Evolutionary conservation across 2,329 filamentous ascomycete genomes (phyloP).

Genomic region (Claviceps humidiphila): DNA sequence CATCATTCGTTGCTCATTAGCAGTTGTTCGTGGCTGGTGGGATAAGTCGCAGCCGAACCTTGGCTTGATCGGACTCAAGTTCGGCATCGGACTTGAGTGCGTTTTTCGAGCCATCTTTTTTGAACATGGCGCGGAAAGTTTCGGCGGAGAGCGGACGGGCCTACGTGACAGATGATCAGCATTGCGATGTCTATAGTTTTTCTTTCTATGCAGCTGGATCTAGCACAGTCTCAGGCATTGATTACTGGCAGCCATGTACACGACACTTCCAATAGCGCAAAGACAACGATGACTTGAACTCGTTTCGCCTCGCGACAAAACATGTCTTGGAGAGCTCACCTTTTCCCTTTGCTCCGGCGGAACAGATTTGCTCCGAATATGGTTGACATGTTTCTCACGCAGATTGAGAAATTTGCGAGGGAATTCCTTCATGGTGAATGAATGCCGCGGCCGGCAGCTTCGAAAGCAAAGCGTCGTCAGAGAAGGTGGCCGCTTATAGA

Average conservation of each 20-base stretch:
- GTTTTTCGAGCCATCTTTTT: conserved; percentile 43
- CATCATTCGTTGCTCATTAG: not conserved
- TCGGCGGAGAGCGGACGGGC: conserved; percentile 41
- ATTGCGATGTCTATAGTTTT: not conserved
- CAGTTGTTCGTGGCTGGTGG: not conserved
- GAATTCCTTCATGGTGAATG: conserved; percentile 35
- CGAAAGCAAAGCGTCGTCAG: not conserved
- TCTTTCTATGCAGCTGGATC: not conserved
- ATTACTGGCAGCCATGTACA: not conserved
- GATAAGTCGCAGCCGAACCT: conserved; percentile 10
- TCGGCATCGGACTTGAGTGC: conserved; percentile 23
- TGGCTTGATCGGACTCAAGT: conserved; percentile 20
- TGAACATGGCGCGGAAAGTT: conserved; percentile 51
- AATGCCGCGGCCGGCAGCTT: not conserved
- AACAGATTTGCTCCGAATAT: conserved; percentile 41
- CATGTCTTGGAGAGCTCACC: conserved; percentile 22
- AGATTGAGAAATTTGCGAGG: conserved; percentile 57
- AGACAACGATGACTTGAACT: not conserved
- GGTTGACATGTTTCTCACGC: conserved; percentile 47
- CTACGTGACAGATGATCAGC: conserved; percentile 17
- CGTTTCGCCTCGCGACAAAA: not conserved
- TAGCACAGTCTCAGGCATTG: not conserved
- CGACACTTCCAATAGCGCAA: too few species aligned
- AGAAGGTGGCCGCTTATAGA: not conserved
- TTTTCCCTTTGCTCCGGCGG: conserved; percentile 35